These are phyloP conservation scores for Austroboletus niveus DNA, from an alignment of 1,284 basidiomycete genomes.

Conservation along the genomic window DNA sequence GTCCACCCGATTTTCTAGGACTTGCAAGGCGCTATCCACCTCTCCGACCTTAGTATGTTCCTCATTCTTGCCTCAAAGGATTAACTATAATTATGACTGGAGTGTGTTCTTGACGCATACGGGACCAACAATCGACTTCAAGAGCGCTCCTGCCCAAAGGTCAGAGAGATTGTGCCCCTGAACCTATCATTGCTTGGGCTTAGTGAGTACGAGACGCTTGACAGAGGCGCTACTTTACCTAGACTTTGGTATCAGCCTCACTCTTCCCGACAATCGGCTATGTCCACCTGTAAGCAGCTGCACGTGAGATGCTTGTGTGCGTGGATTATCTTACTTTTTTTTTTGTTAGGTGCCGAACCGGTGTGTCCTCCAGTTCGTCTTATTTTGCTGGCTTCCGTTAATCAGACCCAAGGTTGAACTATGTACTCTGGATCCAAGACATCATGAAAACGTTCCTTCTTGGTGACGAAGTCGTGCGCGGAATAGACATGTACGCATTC, in stretches of 20 bases:
- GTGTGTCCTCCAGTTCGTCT: constrained; percentile 30
- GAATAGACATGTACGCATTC: constrained; percentile 53
- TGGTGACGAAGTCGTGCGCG: constrained; percentile 31
- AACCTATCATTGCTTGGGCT: constrained; percentile 2
- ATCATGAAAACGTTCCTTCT: constrained; percentile 33
- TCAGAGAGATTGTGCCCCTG: constrained; percentile 27
- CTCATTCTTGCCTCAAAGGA: background rate
- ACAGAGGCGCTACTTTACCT: constrained; percentile 74
- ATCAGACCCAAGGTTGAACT: constrained; percentile 62
- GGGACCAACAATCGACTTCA: constrained; percentile 67
- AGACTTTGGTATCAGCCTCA: constrained; percentile 68
- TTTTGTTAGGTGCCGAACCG: constrained; percentile 63
- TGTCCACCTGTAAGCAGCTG: constrained; percentile 74
- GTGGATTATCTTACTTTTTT: background rate
- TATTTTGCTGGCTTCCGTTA: background rate
- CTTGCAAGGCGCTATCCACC: constrained; percentile 60
- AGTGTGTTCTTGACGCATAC: constrained; percentile 36
- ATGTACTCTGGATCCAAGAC: constrained; percentile 74
- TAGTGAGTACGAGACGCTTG: constrained; percentile 50
- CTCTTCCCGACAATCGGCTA: constrained; percentile 67
- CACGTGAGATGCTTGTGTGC: background rate
- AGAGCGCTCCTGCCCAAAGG: constrained; percentile 68
- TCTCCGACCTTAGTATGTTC: constrained; percentile 60
- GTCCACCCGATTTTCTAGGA: constrained; percentile 59
- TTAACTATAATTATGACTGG: background rate